Base-by-base conservation (phyloP, 2,329 filamentous ascomycete genomes). In the Aspergillus versicolor region DNA sequence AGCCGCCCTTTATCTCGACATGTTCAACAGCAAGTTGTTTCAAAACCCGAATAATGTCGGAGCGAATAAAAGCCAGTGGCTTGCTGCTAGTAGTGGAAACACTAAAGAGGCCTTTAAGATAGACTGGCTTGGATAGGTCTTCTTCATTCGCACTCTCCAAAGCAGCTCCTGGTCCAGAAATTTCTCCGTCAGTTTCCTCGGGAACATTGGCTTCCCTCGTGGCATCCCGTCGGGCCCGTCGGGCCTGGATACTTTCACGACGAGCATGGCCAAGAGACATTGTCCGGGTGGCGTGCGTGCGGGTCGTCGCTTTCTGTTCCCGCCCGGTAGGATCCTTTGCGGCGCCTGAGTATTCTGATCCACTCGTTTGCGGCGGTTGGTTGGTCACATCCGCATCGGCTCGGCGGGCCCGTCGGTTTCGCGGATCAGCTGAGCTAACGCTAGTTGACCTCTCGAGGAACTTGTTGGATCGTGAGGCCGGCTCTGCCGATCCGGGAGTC, bases 31-130 rank as follows among this genome's bases (percentile, higher is more conserved):
- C 90, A 15, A 97, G 84, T 71, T 93, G 88, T 64, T 87, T 88
- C 52, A 99, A 77, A 3, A 97, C 94, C 49, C 93, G 84, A 69
- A 95, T 95, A 65, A 99, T 90, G 70, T 99, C 94, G 6, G 86
- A 81, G 40, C 93, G 87, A 61, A 99, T 99, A 58, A 91, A 86
- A 1, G 87, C 81, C 11, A 97, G 84, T 1, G 93, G 91, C 70
- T 95, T 96, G 69, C 88, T 94, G 57, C 92, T 97, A 6, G 94
- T 99, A 0, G 94, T 99, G 4, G 91, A 95, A 53, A 97, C 94
- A 67, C 93, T 97, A 77, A 99, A 97, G 17, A 99, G 82, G 4
- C 94, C 94, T 75, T 97, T 99, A 56, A 99, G 84, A 73, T 89
- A 97, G 3, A 97, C 94, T 0, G 94, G 94, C 73, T 96, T 97